Conservation (phyloP, 139 green algal genomes). For the Asterochloris erici region DNA sequence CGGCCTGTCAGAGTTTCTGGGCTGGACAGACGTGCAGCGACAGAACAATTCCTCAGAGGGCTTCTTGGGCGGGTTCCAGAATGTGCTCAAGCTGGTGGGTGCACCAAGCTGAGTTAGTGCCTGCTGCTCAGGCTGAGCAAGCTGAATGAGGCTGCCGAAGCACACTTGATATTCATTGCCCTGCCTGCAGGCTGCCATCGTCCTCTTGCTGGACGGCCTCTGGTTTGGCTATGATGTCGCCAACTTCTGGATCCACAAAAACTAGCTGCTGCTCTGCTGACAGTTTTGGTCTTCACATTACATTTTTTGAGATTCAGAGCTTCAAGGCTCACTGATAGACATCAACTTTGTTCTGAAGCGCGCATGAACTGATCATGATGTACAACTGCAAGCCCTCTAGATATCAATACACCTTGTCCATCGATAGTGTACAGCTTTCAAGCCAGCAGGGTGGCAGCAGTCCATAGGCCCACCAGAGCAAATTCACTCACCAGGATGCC, state of each 20-base stretch:
- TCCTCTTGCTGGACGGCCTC: constrained; percentile 14
- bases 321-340: no score
- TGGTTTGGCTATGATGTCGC: constrained; percentile 22
- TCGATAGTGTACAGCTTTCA: constrained; percentile 28
- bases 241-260: constrained; percentile 4
- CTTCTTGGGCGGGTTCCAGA: constrained; percentile 36
- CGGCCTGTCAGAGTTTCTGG: constrained; percentile 76
- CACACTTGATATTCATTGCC: background rate
- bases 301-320: no score
- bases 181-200: constrained; percentile 11
- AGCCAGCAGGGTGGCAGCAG: constrained; percentile 43
- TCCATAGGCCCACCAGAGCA: constrained; percentile 37
- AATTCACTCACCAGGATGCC: constrained; percentile 70
- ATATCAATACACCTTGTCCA: no score
- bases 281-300: background rate
- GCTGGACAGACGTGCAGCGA: constrained; percentile 88
- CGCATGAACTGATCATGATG: no score
- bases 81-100: constrained; percentile 42
- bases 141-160: background rate
- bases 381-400: no score
- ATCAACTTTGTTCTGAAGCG: no score
- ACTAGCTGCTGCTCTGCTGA: background rate
- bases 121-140: background rate
- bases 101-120: background rate
- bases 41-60: constrained; percentile 36